These are phyloP conservation scores for Chlorophyllum brunneum DNA, from an alignment of 768 basidiomycete species.

Conservation along the genomic window DNA sequence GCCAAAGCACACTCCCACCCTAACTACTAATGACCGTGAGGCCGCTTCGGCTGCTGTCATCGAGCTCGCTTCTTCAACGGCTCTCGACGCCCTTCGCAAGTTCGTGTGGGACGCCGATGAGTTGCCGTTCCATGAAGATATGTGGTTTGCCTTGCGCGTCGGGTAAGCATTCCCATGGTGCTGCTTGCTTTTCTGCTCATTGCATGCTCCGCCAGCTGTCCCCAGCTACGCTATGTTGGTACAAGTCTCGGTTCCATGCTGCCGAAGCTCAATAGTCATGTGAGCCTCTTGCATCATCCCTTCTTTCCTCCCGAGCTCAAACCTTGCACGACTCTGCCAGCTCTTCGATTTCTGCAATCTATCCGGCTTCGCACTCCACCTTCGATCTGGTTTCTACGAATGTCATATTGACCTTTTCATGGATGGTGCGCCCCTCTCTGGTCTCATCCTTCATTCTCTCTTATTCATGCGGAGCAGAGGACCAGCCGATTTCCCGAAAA, in stretches of 20 bases:
- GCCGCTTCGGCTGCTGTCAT: slow-evolving; percentile 50
- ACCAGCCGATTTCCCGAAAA: slow-evolving; percentile 43
- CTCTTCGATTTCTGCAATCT: slow-evolving; percentile 67
- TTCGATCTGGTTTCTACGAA: slow-evolving; percentile 64
- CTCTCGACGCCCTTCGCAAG: slow-evolving; percentile 58
- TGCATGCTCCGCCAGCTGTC: slow-evolving; percentile 47
- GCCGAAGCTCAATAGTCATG: slow-evolving; percentile 57
- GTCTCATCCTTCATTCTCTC: neutral
- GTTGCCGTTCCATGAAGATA: slow-evolving; percentile 60
- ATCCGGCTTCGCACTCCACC: slow-evolving; percentile 53
- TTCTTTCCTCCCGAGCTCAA: neutral
- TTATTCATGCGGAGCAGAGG: slow-evolving; percentile 31
- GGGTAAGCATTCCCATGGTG: slow-evolving; percentile 39
- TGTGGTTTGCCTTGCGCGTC: slow-evolving; percentile 73
- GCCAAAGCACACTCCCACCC: slow-evolving; percentile 20
- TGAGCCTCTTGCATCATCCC: slow-evolving; percentile 29
- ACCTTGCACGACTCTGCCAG: slow-evolving; percentile 29
- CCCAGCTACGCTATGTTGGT: slow-evolving; percentile 57
- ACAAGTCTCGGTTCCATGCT: slow-evolving; percentile 59
- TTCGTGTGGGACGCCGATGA: slow-evolving; percentile 77
- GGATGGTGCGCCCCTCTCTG: slow-evolving; percentile 43
- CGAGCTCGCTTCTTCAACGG: slow-evolving; percentile 40
- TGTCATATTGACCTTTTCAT: slow-evolving; percentile 50
- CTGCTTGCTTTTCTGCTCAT: slow-evolving; percentile 1
- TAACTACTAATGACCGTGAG: slow-evolving; percentile 27